Base-by-base conservation (phyloP, 345 rosid species). In the Chamaenerion angustifolium region DNA sequence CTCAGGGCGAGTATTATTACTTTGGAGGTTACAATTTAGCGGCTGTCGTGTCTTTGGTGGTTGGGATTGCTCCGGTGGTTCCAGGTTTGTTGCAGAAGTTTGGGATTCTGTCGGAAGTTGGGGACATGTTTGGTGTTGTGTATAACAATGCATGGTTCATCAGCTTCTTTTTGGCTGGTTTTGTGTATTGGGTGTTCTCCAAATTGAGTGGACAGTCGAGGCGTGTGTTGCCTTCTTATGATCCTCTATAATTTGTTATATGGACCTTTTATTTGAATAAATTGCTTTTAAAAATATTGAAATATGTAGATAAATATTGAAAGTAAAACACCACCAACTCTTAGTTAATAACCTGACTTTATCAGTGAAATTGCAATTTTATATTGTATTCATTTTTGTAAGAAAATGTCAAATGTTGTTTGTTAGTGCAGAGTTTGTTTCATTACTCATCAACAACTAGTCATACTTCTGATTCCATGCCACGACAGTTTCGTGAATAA, bases 111-210 rank as follows among this genome's bases (percentile, higher is more conserved):
- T n/a, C 66, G 12, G 43, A 48, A 19, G 60, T 78, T 52, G 59
- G 80, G 2, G 61, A 65, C 51, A 51, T 61, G 4, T 78, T 77
- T 6, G 63, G 70, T 6, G 69, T 60, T 52, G 73, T 90, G 21
- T 90, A 90, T 67, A 78, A 83, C 63, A 83, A 86, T 49, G 95
- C 92, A 57, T 86, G 95, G 95, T 81, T 90, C 56, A 75, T 90
- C 45, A 75, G 92, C 70, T 83, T 83, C 68, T 70, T 90, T 60
- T 64, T 71, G 12, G 71, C 92, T 9, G 94, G 79, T 19, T 64
- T 78, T 42, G 42, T 80, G 1, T 78, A 83, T 47, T 83, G 83
- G 95, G 10, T 64, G 31, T 48, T 83, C 54, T 68, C 76, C 21
- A 3, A 16, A 64, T 51, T 76, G 40, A 55, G 47, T 42, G 72